These are phyloP conservation scores for Rutstroemia sp. DNA, from an alignment of 2,329 filamentous ascomycete genomes.

Conservation along the genomic window DNA sequence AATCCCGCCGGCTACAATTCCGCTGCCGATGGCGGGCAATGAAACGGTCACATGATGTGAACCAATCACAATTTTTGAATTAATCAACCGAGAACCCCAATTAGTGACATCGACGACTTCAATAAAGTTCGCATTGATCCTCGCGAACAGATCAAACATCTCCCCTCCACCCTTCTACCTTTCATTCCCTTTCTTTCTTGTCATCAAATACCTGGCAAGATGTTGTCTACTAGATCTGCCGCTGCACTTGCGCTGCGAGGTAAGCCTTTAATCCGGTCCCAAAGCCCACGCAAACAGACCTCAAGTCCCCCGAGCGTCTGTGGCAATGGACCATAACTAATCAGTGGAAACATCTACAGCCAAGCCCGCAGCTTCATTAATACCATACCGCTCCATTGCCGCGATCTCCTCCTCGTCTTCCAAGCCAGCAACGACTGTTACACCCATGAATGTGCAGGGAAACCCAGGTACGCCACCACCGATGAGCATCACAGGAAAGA, in stretches of 20 bases:
- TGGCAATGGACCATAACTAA: constrained; percentile 4
- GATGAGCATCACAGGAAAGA: constrained; percentile 39
- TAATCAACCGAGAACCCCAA: constrained; percentile 9
- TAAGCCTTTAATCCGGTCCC: background rate
- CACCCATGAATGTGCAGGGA: constrained; percentile 46
- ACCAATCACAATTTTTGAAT: constrained; percentile 8
- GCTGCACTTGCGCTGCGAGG: constrained; percentile 33
- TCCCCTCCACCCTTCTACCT: constrained; percentile 14
- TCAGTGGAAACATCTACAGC: constrained; percentile 36
- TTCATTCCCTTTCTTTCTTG: constrained; percentile 20
- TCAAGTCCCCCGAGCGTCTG: background rate
- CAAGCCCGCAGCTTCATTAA: constrained; percentile 56
- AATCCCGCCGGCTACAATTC: background rate
- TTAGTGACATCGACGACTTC: constrained; percentile 7
- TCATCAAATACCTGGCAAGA: constrained; percentile 24
- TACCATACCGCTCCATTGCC: constrained; percentile 56
- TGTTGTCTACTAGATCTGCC: constrained; percentile 36
- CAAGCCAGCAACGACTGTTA: constrained; percentile 52
- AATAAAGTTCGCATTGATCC: background rate
- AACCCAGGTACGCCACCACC: constrained; percentile 45
- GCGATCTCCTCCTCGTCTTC: constrained; percentile 59
- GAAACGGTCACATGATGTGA: background rate
- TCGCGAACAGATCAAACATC: constrained; percentile 9
- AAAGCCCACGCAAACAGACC: constrained; percentile 13
- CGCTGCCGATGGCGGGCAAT: background rate